Evolutionary conservation across 805 yeast species (phyloP), one percentile per base, ranked within the genome.

Genomic region (Myxozyma mucilagina): DNA sequence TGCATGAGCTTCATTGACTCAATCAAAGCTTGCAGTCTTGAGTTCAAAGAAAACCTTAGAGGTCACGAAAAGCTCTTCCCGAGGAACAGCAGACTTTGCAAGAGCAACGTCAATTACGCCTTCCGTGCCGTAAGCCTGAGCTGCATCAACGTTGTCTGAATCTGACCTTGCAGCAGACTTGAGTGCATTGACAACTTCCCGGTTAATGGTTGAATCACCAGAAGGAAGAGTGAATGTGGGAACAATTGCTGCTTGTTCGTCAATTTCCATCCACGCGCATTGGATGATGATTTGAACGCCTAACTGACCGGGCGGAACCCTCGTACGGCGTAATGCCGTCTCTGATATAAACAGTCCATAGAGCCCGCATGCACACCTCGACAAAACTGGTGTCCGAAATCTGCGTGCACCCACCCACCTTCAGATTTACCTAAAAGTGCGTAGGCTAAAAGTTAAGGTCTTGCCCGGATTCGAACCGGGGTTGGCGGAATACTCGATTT

Each of bases 131-230:
- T 86, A 87, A 42, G 69, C 71, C 39, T 76, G 80, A 47, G 90
- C 91, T 39, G 82, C 75, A 70, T 87, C 90, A 57, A 87, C 74
- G 70, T 84, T 89, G 64, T 87, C 78, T 71, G 84, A 85, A 4
- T 89, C 89, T 11, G 57, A 70, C 49, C 73, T 66, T 63, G 85
- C 73, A 10, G 86, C 87, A 24, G 74, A 68, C 65, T 75, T 75
- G 1, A 80, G 81, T 34, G 75, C 70, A 32, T 66, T 65, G 29
- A 62, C 67, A 20, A 72, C 71, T 51, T 39, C 47, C 18, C 67
- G 60, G 47, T 60, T 55, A 45, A 60, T 55, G 32, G 48, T 14
- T 11, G 64, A 59, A 53, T 62, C 66, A 4, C 73, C 73, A 5
- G 69, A 65, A 48, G 68, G 68, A 31, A 70, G 65, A 10, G 44